A percentile compares a stretch with the other conserved stretches of the same genome.
Conservation (phyloP, 2,329 filamentous ascomycete genomes). For the Pseudogymnoascus sp. region DNA sequence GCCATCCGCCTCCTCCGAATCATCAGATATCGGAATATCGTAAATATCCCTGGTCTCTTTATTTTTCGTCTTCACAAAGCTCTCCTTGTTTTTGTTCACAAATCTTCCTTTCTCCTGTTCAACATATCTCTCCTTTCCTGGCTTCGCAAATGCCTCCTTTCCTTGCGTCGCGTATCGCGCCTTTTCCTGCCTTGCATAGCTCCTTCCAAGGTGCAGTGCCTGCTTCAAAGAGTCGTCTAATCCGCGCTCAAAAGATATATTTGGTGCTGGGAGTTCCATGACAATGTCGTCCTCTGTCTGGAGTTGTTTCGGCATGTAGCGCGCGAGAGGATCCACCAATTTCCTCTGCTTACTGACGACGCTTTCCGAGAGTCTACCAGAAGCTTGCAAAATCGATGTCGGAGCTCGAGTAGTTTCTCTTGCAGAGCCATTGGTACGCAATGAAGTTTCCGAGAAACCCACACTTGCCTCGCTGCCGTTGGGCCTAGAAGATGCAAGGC, state of each 20-base stretch:
- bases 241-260: neutral
- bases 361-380: neutral
- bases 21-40: constrained; percentile 1
- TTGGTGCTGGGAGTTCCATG: neutral
- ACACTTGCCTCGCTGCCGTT: neutral
- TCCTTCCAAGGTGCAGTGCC: neutral
- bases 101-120: neutral
- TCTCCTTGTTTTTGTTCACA: neutral
- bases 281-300: neutral
- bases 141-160: neutral
- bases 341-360: neutral
- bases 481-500: neutral
- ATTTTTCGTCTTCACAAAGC: neutral
- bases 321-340: neutral
- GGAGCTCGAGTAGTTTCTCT: neutral
- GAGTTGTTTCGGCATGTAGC: neutral
- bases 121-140: neutral
- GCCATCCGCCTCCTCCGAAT: neutral
- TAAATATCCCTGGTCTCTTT: neutral
- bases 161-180: neutral
- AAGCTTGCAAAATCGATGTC: neutral
- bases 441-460: neutral
- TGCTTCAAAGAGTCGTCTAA: neutral
- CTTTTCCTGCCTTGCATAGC: neutral
- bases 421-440: neutral